Percentiles rank a stretch among this genome's conserved stretches.
These are phyloP conservation scores for Lasiodiplodia hormozganensis DNA, from an alignment of 2,329 filamentous ascomycete genomes.

Conservation along the genomic window DNA sequence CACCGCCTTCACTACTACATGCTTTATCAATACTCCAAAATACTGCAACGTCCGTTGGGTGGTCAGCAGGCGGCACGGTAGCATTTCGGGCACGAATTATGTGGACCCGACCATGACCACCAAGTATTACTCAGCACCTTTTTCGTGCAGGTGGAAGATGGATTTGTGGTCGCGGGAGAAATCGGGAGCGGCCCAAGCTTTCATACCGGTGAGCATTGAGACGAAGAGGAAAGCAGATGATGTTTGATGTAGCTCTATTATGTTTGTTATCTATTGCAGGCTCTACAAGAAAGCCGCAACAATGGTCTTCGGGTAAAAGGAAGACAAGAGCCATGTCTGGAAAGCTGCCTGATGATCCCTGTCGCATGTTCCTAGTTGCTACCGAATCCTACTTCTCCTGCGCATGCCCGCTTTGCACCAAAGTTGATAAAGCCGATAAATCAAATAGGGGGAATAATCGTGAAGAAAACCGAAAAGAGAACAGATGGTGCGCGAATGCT, in stretches of 20 bases:
- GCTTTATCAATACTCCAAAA: neutral
- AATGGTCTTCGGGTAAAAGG: slow-evolving; percentile 11
- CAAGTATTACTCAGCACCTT: neutral
- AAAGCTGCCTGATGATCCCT: neutral
- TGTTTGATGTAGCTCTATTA: slow-evolving; percentile 13
- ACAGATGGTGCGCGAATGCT: neutral
- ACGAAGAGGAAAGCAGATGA: neutral
- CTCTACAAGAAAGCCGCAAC: slow-evolving; percentile 18
- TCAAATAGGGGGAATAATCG: slow-evolving; percentile 26
- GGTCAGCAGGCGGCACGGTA: slow-evolving; percentile 1
- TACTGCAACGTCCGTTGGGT: neutral
- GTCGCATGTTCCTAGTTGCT: neutral
- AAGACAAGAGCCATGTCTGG: slow-evolving; percentile 12
- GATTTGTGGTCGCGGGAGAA: neutral
- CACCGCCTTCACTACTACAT: neutral
- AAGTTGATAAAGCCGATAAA: slow-evolving; percentile 15
- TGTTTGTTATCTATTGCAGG: slow-evolving; percentile 14
- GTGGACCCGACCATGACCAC: neutral
- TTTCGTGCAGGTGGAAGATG: neutral
- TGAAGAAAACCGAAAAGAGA: slow-evolving; percentile 23
- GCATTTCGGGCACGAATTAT: neutral
- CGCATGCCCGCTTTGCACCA: slow-evolving; percentile 21
- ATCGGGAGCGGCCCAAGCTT: neutral
- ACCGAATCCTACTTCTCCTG: slow-evolving; percentile 7
- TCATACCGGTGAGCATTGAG: neutral